These are phyloP conservation scores for Cymbopogon citratus DNA, from an alignment of 176 grass and related monocot species.

Conservation along the genomic window DNA sequence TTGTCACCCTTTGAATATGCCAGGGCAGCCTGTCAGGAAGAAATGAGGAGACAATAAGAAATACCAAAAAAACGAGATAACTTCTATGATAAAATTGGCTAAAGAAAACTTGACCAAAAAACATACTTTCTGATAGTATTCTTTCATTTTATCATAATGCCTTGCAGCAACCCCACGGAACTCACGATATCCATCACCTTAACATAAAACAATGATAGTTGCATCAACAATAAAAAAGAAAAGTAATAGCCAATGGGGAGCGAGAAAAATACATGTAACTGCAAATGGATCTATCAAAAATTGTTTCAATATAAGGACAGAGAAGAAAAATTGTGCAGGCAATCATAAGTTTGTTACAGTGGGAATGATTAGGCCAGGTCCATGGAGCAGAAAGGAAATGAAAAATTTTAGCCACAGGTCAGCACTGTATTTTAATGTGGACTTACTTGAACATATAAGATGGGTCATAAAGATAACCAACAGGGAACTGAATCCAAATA, in stretches of 20 bases:
- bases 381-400: not conserved
- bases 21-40: conserved; percentile 57
- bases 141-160: conserved; percentile 74
- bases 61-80: not conserved
- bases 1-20: conserved; percentile 83
- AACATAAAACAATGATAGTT: conserved; percentile 33
- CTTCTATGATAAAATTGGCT: not conserved
- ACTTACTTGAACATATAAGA: not conserved
- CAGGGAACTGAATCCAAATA: not conserved
- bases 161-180: conserved; percentile 45
- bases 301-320: not conserved
- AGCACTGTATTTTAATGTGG: not conserved
- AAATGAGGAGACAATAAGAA: conserved; percentile 27
- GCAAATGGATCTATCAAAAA: conserved; percentile 2
- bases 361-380: not conserved
- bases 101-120: not conserved
- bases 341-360: not conserved
- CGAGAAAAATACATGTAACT: not conserved
- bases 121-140: conserved; percentile 76
- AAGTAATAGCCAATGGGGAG: not conserved
- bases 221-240: conserved; percentile 20
- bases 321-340: not conserved
- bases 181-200: conserved; percentile 62
- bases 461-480: not conserved
- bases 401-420: not conserved